phyloP scores from a whole-genome alignment of 2,329 filamentous ascomycete genomes.

The Biscogniauxia marginata region DNA sequence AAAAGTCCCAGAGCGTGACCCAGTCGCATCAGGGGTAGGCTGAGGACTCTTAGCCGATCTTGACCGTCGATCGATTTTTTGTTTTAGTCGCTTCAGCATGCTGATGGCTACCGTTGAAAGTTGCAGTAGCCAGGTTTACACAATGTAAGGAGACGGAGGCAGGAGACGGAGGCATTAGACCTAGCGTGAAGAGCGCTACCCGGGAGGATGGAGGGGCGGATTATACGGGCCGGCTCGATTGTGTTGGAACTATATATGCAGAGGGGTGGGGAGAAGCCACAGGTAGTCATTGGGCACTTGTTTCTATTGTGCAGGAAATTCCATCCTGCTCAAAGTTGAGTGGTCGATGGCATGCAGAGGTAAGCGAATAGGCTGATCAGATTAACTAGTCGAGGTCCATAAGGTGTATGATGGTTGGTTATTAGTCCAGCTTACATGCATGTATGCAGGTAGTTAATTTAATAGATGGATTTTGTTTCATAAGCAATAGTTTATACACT shows the following conservation, averaged over 20 bases:
- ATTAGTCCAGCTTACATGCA: too few relatives aligned
- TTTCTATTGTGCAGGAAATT: neutral
- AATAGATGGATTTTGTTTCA: too few relatives aligned
- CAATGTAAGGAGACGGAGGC: neutral
- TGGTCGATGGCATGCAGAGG: neutral
- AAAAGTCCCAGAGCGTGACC: neutral
- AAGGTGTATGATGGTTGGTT: too few relatives aligned
- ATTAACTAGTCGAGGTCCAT: neutral
- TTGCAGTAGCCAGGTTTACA: neutral
- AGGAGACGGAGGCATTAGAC: neutral
- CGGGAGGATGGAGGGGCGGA: neutral
- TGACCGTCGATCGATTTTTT: neutral
- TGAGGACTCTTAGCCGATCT: neutral
- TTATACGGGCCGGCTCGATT: neutral
- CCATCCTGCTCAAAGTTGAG: neutral
- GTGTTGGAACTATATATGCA: neutral
- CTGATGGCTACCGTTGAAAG: neutral
- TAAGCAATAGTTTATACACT: too few relatives aligned
- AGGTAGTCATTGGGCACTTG: neutral
- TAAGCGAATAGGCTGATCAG: neutral
- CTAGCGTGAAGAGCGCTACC: neutral
- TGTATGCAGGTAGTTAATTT: too few relatives aligned
- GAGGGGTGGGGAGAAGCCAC: neutral
- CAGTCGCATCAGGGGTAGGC: neutral
- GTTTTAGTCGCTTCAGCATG: constrained; percentile 1